These are phyloP conservation scores for Epichloe glyceriae DNA, from an alignment of 2,329 filamentous ascomycete species.

Conservation along the genomic window DNA sequence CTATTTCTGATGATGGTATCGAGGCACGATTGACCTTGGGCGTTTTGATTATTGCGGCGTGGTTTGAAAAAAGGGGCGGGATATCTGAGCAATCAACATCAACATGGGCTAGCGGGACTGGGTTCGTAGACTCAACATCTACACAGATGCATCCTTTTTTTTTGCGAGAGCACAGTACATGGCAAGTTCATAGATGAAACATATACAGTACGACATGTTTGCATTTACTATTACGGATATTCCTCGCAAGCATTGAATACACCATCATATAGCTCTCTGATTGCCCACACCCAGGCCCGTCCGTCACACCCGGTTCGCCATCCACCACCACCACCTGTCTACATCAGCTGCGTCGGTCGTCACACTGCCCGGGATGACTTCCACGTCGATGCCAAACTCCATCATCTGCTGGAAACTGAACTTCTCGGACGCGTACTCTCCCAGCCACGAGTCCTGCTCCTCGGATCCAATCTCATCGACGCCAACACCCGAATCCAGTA, in stretches of 20 bases:
- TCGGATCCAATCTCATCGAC: constrained; percentile 46
- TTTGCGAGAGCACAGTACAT: not conserved
- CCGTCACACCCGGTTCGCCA: constrained; percentile 55
- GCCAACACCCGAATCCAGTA: constrained; percentile 70
- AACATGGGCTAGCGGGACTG: constrained; percentile 3
- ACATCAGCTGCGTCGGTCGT: constrained; percentile 53
- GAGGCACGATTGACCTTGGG: not conserved
- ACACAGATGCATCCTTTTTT: constrained; percentile 11
- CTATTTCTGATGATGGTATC: not conserved
- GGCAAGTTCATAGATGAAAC: not conserved
- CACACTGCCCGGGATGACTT: constrained; percentile 65
- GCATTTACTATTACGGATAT: constrained; percentile 3
- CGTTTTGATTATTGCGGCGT: constrained; percentile 2
- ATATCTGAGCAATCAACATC: constrained; percentile 8
- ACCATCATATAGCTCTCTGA: not conserved
- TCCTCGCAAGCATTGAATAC: too few relatives aligned
- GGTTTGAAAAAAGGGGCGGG: not conserved
- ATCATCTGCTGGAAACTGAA: constrained; percentile 76
- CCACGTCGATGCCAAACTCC: constrained; percentile 68
- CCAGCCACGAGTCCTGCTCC: constrained; percentile 75
- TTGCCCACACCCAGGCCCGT: not conserved
- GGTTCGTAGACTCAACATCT: constrained; percentile 31
- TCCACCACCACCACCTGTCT: constrained; percentile 83
- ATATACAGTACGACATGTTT: constrained; percentile 7
- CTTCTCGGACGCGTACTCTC: constrained; percentile 61